These are phyloP conservation scores for Kwoniella sp. DNA, from an alignment of 768 basidiomycete genomes.

Conservation along the genomic window DNA sequence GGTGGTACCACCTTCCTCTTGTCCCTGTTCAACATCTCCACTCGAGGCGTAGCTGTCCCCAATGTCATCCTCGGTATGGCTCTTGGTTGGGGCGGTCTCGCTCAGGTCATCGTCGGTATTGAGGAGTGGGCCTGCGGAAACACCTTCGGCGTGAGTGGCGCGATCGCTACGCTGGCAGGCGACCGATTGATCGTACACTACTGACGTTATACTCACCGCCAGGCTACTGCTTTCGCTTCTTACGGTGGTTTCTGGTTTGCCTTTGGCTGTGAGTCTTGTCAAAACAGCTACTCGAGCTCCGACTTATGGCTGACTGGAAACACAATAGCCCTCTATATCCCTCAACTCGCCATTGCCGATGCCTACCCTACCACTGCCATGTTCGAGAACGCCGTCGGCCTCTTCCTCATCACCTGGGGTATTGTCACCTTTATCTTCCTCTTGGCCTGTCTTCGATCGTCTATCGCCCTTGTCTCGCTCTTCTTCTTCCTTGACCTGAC, in stretches of 20 bases:
- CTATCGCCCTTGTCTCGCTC: slow-evolving; percentile 55
- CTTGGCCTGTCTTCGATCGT: slow-evolving; percentile 57
- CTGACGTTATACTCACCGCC: background rate
- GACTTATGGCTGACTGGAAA: background rate
- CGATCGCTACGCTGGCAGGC: background rate
- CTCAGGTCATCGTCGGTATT: slow-evolving; percentile 82
- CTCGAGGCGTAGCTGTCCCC: slow-evolving; percentile 33
- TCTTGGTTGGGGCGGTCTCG: slow-evolving; percentile 74
- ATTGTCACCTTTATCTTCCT: slow-evolving; percentile 48
- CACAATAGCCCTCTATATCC: slow-evolving; percentile 38
- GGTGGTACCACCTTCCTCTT: slow-evolving; percentile 50
- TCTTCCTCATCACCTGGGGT: slow-evolving; percentile 42
- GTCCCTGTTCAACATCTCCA: slow-evolving; percentile 45
- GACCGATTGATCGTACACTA: no score
- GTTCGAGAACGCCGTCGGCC: slow-evolving; percentile 34
- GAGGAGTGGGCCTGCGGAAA: slow-evolving; percentile 52
- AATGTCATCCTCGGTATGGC: slow-evolving; percentile 65
- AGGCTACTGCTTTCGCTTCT: slow-evolving; percentile 44
- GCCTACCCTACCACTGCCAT: slow-evolving; percentile 31
- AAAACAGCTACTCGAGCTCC: no score
- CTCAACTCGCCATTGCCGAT: slow-evolving; percentile 31
- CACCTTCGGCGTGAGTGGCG: slow-evolving; percentile 43
- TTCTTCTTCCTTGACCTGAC: slow-evolving; percentile 59
- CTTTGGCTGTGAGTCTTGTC: slow-evolving; percentile 32
- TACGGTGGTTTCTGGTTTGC: slow-evolving; percentile 49